Conservation (phyloP, 495 filamentous ascomycete species). For the Penicillium pulvis region DNA sequence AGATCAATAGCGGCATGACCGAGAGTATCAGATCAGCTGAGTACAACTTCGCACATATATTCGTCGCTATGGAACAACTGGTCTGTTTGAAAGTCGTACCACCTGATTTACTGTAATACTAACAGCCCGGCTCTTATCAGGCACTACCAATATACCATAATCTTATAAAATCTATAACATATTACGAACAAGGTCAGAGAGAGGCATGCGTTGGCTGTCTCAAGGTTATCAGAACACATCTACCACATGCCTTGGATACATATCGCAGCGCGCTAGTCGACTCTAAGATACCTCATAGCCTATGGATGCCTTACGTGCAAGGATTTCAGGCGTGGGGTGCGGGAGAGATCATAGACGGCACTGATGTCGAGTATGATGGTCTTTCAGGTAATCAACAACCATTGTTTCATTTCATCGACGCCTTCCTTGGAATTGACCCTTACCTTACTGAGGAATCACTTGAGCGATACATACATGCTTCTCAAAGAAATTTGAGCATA, state of each 20-base stretch:
- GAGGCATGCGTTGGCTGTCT: slow-evolving; percentile 25
- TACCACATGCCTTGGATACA: slow-evolving; percentile 26
- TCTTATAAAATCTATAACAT: slow-evolving; percentile 29
- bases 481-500: slow-evolving; percentile 31
- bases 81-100: slow-evolving; percentile 9
- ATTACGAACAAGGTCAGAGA: slow-evolving; percentile 24
- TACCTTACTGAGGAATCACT: slow-evolving; percentile 34
- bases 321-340: slow-evolving; percentile 46
- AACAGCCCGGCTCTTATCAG: slow-evolving; percentile 12
- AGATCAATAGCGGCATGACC: slow-evolving; percentile 37
- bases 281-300: slow-evolving; percentile 26
- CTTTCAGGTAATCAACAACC: slow-evolving; percentile 46
- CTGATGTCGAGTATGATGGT: slow-evolving; percentile 45
- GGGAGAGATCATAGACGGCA: slow-evolving; percentile 28
- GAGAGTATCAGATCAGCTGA: slow-evolving; percentile 30
- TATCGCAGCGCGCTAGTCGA: slow-evolving; percentile 31
- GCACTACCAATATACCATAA: slow-evolving; percentile 38
- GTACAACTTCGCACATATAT: slow-evolving; percentile 34
- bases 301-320: slow-evolving; percentile 44
- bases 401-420: slow-evolving; percentile 45
- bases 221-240: slow-evolving; percentile 21
- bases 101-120: too few species aligned
- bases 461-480: slow-evolving; percentile 30
- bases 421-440: slow-evolving; percentile 41
- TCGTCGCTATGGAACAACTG: slow-evolving; percentile 31